A percentile compares a stretch with the other conserved stretches of the same genome.
Evolutionary conservation across 2,329 filamentous ascomycete genomes (phyloP).

Genomic region (Ceratocystis huliohia): DNA sequence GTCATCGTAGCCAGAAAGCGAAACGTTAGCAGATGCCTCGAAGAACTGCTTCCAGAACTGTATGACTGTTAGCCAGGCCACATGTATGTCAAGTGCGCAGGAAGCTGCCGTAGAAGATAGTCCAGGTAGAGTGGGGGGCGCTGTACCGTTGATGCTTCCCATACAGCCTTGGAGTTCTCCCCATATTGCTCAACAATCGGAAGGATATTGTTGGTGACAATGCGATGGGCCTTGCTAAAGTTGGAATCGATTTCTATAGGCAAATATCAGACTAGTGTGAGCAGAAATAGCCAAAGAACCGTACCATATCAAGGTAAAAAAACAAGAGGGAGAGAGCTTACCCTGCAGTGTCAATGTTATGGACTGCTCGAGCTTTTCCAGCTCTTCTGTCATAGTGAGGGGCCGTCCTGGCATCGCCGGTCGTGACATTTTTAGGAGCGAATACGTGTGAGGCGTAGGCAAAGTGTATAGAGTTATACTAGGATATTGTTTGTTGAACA

Average conservation of each 20-base stretch:
- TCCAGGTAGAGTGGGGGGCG: not conserved
- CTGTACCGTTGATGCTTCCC: slow-evolving; percentile 83
- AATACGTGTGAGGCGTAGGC: not conserved
- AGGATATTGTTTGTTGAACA: not conserved
- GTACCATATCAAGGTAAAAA: not conserved
- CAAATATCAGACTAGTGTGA: not conserved
- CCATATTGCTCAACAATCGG: slow-evolving; percentile 92
- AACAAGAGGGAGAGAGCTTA: slow-evolving; percentile 27
- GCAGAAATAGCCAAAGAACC: not conserved
- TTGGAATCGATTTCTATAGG: slow-evolving; percentile 87
- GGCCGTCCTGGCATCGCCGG: slow-evolving; percentile 38
- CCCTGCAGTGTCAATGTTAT: slow-evolving; percentile 94
- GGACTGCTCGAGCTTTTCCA: slow-evolving; percentile 90
- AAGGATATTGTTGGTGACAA: slow-evolving; percentile 85
- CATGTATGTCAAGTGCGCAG: not conserved
- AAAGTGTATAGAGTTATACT: not conserved
- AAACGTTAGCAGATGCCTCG: slow-evolving; percentile 94
- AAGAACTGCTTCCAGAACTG: slow-evolving; percentile 99
- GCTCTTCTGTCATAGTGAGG: slow-evolving; percentile 80
- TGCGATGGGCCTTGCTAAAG: slow-evolving; percentile 91
- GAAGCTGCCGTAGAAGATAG: not conserved
- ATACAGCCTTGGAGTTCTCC: slow-evolving; percentile 83
- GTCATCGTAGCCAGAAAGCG: slow-evolving; percentile 87
- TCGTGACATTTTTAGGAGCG: slow-evolving; percentile 35
- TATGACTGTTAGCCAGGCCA: not conserved